Evolutionary conservation across 768 basidiomycete genomes (phyloP).

Genomic region (Arthromyces matolae): DNA sequence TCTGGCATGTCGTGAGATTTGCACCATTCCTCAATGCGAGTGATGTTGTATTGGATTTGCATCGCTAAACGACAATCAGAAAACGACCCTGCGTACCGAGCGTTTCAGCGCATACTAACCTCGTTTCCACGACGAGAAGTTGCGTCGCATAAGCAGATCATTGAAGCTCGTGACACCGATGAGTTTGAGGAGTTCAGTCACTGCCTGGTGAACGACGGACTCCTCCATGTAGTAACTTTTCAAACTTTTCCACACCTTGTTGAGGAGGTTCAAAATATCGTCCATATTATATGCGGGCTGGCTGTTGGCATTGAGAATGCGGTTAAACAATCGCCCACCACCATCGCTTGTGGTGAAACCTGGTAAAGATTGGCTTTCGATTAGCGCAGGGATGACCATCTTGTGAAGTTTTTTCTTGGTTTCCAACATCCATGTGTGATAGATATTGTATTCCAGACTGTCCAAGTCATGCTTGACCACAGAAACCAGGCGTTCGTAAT

Average conservation of each 20-base stretch:
- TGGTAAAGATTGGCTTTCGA: slow-evolving; percentile 95
- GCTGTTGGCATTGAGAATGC: slow-evolving; percentile 80
- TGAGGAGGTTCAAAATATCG: slow-evolving; percentile 92
- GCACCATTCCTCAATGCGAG: slow-evolving; percentile 97
- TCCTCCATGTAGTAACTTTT: slow-evolving; percentile 99
- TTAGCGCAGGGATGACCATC: slow-evolving; percentile 98
- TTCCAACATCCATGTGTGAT: slow-evolving; percentile 99
- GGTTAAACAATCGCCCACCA: slow-evolving; percentile 89
- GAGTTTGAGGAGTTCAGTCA: slow-evolving; percentile 91
- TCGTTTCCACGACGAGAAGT: slow-evolving; percentile 99
- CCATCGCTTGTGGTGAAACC: slow-evolving; percentile 97
- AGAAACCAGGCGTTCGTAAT: slow-evolving; percentile 94
- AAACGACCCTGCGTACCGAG: background rate
- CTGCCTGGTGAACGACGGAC: slow-evolving; percentile 90
- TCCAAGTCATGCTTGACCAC: slow-evolving; percentile 99
- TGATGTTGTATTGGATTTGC: slow-evolving; percentile 99
- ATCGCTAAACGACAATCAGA: slow-evolving; percentile 58
- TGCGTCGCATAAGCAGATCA: slow-evolving; percentile 95
- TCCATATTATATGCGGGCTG: slow-evolving; percentile 97
- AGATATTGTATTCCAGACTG: slow-evolving; percentile 98
- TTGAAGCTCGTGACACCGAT: slow-evolving; percentile 98
- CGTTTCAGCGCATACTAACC: slow-evolving; percentile 46
- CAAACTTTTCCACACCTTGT: slow-evolving; percentile 97
- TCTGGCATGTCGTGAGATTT: slow-evolving; percentile 99
- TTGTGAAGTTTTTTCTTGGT: slow-evolving; percentile 93